Conservation (phyloP, 2,329 filamentous ascomycete genomes). For the Davidsoniella virescens region DNA sequence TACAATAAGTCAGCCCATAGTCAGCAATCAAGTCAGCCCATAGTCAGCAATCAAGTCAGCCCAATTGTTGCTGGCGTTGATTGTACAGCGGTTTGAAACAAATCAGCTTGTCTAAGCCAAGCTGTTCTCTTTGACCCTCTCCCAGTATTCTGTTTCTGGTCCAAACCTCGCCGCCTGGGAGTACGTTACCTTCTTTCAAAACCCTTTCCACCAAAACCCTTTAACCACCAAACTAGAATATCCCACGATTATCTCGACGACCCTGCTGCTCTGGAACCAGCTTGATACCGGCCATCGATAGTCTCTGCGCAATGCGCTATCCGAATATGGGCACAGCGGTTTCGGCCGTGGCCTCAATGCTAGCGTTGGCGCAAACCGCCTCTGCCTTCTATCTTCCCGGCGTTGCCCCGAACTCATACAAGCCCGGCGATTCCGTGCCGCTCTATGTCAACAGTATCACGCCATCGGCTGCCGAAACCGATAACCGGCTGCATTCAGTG, state of each 20-base stretch:
- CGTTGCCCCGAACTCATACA: slow-evolving; percentile 86
- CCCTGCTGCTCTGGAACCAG: not conserved
- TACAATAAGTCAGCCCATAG: too few species aligned
- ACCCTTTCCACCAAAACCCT: not conserved
- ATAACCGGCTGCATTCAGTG: slow-evolving; percentile 76
- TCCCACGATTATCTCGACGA: not conserved
- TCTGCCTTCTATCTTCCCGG: slow-evolving; percentile 90
- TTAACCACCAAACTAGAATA: not conserved
- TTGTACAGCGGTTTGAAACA: too few species aligned
- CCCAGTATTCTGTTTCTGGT: not conserved
- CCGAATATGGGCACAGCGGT: slow-evolving; percentile 1
- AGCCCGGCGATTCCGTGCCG: slow-evolving; percentile 60
- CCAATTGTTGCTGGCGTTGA: too few species aligned
- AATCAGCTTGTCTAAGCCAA: not conserved
- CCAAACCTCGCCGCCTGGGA: not conserved
- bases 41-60: too few species aligned
- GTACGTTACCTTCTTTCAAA: slow-evolving; percentile 3
- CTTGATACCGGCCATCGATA: not conserved
- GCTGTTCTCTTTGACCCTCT: slow-evolving; percentile 4
- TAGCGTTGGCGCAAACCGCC: slow-evolving; percentile 36
- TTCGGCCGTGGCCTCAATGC: slow-evolving; percentile 32
- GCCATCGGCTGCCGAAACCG: slow-evolving; percentile 59
- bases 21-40: too few species aligned
- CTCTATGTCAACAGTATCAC: slow-evolving; percentile 88
- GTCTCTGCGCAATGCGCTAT: slow-evolving; percentile 9